phyloP scores from a whole-genome alignment of 2,329 filamentous ascomycete species.

The Sporothrix pallida region DNA sequence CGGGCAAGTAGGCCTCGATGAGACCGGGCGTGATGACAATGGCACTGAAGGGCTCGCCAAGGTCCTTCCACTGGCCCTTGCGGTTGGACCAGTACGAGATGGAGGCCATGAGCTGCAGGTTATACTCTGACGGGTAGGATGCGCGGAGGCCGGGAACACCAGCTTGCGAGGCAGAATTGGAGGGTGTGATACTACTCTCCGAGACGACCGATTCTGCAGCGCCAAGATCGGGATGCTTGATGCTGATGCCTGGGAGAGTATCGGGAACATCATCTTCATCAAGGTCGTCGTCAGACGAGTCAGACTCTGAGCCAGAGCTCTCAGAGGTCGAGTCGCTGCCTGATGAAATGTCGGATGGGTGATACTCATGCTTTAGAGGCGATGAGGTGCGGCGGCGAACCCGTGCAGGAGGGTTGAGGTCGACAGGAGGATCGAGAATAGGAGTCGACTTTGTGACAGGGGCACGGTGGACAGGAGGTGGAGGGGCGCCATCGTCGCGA shows the following conservation, averaged over 20 bases:
- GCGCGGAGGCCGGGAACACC: conserved; percentile 62
- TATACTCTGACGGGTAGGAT: conserved; percentile 50
- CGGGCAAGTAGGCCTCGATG: conserved; percentile 53
- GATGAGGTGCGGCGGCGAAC: conserved; percentile 80
- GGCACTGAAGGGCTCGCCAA: conserved; percentile 58
- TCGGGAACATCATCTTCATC: conserved; percentile 66
- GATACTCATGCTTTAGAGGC: conserved; percentile 95
- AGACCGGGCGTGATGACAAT: conserved; percentile 64
- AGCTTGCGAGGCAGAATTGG: conserved; percentile 80
- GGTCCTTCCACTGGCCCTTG: conserved; percentile 64
- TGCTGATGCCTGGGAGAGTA: conserved; percentile 64
- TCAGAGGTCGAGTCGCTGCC: conserved; percentile 66
- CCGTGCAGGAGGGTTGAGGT: conserved; percentile 51
- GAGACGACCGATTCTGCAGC: conserved; percentile 52
- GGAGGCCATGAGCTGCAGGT: conserved; percentile 56
- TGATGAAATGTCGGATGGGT: conserved; percentile 75
- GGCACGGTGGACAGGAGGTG: conserved; percentile 60
- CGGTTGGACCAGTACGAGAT: conserved; percentile 69
- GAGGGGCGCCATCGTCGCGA: conserved; percentile 62
- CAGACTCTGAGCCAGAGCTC: conserved; percentile 59
- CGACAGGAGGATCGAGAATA: conserved; percentile 55
- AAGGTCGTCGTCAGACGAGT: conserved; percentile 59
- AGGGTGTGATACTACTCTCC: conserved; percentile 72
- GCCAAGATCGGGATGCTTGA: conserved; percentile 50
- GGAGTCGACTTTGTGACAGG: conserved; percentile 49